Base-by-base conservation (phyloP, 139 green algal genomes). In the Nannochloris sp. region DNA sequence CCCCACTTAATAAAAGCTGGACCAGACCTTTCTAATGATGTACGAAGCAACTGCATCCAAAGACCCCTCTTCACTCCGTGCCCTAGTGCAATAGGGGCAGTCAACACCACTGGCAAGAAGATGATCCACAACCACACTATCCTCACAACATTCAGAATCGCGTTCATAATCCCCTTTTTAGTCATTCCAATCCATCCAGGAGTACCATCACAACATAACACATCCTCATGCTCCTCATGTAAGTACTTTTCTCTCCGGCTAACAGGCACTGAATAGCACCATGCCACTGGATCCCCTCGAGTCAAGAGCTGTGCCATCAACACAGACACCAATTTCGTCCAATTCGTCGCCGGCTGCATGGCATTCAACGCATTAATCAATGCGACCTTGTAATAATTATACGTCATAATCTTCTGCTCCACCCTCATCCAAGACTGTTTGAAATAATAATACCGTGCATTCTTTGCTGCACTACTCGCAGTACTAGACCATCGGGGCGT, bases 1-100 rank as follows among this genome's bases (percentile, higher is more conserved):
- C 87, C 93, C 91, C 90, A 97, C 79, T 97, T 97, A 65, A 97
- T 94, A 67, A 91, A 95, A 0, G 87, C 87, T 8, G 89, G 81
- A 11, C 80, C 83, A 2, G 65, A 67, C 1, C 28, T 12, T 56
- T 82, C 79, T 36, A 82, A 63, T 25, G 69, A 72, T 2, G 14
- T 23, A 61, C 77, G 73, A 51, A 68, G 9, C 3, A 33, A 9
- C 4, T 31, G 55, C 64, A 84, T 50, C 77, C 77, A 82, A 43
- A 51, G 30, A 6, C 29, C 2, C 49, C 70, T 61, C 25, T 37
- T n/a, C 2, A 67, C 14, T n/a, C 59, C 66, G 16, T 63, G 62
- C 16, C 59, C 13, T 33, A 62, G 13, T 8, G 36, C 40, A 17
- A 87, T 60, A 2, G 81, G 76, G 2, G 79, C 76, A 0, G 72